Percentiles rank a stretch among this genome's conserved stretches.
Evolutionary conservation across 176 grass and related monocot species (phyloP).

Genomic region (Saccharum spontaneum): DNA sequence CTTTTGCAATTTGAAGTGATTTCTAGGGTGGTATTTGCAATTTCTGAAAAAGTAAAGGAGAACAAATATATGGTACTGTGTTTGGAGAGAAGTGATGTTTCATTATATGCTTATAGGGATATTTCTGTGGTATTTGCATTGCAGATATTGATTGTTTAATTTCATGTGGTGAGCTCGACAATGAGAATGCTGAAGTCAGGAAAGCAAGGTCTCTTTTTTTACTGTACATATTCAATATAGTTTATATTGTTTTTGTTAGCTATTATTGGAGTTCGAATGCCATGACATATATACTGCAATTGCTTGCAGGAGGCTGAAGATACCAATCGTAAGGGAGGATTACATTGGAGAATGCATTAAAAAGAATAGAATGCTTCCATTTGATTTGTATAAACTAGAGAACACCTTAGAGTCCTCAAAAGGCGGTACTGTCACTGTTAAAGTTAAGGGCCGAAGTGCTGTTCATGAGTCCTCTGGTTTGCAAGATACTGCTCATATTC

Average conservation of each 20-base stretch:
- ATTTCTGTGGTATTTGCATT: constrained; percentile 22
- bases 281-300: constrained; percentile 19
- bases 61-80: not conserved
- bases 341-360: constrained; percentile 74
- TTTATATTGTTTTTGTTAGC: constrained; percentile 26
- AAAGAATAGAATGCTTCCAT: constrained; percentile 71
- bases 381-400: constrained; percentile 83
- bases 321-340: constrained; percentile 74
- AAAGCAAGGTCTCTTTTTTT: constrained; percentile 74
- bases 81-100: not conserved
- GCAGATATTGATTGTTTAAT: constrained; percentile 86
- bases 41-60: not conserved
- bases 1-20: not conserved
- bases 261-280: not conserved
- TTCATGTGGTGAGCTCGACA: constrained; percentile 60
- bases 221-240: constrained; percentile 10
- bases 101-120: constrained; percentile 32
- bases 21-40: not conserved
- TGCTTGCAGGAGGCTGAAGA: constrained; percentile 81
- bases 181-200: constrained; percentile 69
- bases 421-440: constrained; percentile 78
- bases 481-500: constrained; percentile 93
- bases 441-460: constrained; percentile 95
- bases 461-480: constrained; percentile 94
- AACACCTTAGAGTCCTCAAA: constrained; percentile 51